phyloP scores from a whole-genome alignment of 108 stramenopile genomes.

The Pseudonitzschia multistriata region DNA sequence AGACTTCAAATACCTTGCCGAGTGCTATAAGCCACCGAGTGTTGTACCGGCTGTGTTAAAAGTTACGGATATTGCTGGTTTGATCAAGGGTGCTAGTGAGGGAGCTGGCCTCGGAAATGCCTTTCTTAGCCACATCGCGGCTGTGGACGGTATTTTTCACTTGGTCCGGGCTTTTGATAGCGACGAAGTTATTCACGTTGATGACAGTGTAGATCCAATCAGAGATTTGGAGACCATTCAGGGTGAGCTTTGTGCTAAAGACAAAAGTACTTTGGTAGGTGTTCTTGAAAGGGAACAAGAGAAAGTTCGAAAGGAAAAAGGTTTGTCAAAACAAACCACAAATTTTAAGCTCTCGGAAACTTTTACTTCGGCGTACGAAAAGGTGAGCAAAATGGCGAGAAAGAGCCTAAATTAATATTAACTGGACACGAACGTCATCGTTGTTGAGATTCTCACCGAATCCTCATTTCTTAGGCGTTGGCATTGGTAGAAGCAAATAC shows the following conservation, averaged over 20 bases:
- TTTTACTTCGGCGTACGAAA: constrained; percentile 73
- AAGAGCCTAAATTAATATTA: not conserved
- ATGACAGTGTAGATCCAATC: constrained; percentile 98
- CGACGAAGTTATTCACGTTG: constrained; percentile 98
- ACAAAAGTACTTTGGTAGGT: constrained; percentile 65
- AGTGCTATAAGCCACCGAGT: constrained; percentile 77
- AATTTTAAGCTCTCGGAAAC: constrained; percentile 66
- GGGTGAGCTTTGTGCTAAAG: constrained; percentile 94
- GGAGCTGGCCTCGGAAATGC: constrained; percentile 99
- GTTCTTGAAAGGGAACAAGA: constrained; percentile 77
- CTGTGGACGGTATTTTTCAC: constrained; percentile 98
- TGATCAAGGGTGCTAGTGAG: constrained; percentile 96
- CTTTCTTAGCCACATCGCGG: constrained; percentile 96
- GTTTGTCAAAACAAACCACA: constrained; percentile 54
- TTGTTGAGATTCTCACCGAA: not conserved
- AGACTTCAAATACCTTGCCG: constrained; percentile 95
- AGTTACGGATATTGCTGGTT: constrained; percentile 98
- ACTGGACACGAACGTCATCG: too few species aligned
- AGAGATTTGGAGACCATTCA: constrained; percentile 99
- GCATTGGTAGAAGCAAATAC: constrained; percentile 76
- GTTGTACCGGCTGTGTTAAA: constrained; percentile 93
- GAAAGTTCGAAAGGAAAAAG: constrained; percentile 83
- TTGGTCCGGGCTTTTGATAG: constrained; percentile 95
- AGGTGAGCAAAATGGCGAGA: constrained; percentile 59
- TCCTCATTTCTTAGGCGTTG: not conserved